Base-by-base conservation (phyloP, 83 land plant genomes). In the Larix sibirica region DNA sequence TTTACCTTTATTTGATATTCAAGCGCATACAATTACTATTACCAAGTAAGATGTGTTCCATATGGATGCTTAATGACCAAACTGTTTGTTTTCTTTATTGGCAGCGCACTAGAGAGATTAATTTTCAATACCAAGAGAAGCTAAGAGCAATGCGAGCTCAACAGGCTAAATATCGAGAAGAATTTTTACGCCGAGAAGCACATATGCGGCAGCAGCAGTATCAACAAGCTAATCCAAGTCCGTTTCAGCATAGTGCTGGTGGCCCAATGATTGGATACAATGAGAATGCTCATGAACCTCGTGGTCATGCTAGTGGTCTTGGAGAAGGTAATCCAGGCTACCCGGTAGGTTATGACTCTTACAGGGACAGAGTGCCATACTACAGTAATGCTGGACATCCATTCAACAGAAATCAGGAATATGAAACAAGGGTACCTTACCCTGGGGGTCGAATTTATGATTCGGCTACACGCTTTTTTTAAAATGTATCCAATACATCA, bases 81-180 rank as follows among this genome's bases (percentile, higher is more conserved):
- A 8, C 7, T 44, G 8, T 8, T 0, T 44, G 50, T 44, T 44
- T 54, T 82, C 12, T 31, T 83, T 44, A 70, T 18, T 82, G 85
- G 86, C 92, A 94, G 94, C 83, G n/a, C n/a, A 77, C 92, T 18
- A 83, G 69, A 21, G 89, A 84, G 61, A 94, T 94, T 47, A 90
- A 91, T 77, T 69, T 82, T 71, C 89, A 90, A 64, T 94, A 94
- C 60, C 87, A 86, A 40, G 92, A 90, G 64, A 89, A 90, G 82
- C 69, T 94, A 67, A 40, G 76, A 28, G 71, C 86, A 8, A n/a
- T n/a, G n/a, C n/a, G n/a, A n/a, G n/a, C n/a, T n/a, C 90, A 84
- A 16, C 96, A 94, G 42, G 85, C 88, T 10, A 84, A 9, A 42
- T 83, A 85, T 2, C 83, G 94, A 67, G 94, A 94, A 24, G 94